These are phyloP conservation scores for Ichthyophthirius multifiliis DNA, from an alignment of 169 alveolate genomes.

Conservation along the genomic window DNA sequence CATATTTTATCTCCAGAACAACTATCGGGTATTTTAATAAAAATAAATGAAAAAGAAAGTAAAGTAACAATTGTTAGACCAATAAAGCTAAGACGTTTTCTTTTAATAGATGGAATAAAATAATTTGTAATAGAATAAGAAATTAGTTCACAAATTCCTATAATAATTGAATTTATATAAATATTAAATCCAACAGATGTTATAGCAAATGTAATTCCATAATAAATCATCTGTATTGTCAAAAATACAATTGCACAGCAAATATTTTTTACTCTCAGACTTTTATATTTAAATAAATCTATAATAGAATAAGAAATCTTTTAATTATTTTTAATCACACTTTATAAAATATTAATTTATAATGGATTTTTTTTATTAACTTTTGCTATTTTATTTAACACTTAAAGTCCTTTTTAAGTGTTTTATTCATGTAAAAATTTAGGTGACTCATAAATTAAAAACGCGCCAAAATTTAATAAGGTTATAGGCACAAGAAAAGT, in stretches of 20 bases:
- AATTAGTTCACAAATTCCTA: constrained; percentile 21
- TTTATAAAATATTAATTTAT: neutral
- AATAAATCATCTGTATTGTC: constrained; percentile 26
- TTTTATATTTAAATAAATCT: constrained; percentile 28
- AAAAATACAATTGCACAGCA: constrained; percentile 28
- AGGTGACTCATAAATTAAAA: constrained; percentile 30
- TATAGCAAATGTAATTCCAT: constrained; percentile 38
- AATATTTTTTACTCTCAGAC: constrained; percentile 20
- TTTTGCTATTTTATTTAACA: constrained; percentile 27
- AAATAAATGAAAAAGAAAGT: neutral
- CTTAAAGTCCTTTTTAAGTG: constrained; percentile 4
- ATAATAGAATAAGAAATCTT: constrained; percentile 13
- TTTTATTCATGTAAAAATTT: constrained; percentile 24
- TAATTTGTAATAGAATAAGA: constrained; percentile 32
- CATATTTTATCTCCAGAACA: neutral
- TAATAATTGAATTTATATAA: constrained; percentile 13
- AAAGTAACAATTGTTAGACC: constrained; percentile 9
- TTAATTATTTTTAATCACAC: constrained; percentile 7
- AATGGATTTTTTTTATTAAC: constrained; percentile 17
- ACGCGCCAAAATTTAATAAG: constrained; percentile 4
- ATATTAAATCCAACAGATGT: constrained; percentile 17
- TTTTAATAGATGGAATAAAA: constrained; percentile 19
- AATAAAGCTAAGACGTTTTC: constrained; percentile 4
- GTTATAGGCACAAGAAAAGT: constrained; percentile 13
- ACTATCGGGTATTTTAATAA: neutral